Evolutionary conservation across 805 yeast genomes (phyloP), one percentile per base, ranked within the genome.

Genomic region (Suhomyces kilbournensis): DNA sequence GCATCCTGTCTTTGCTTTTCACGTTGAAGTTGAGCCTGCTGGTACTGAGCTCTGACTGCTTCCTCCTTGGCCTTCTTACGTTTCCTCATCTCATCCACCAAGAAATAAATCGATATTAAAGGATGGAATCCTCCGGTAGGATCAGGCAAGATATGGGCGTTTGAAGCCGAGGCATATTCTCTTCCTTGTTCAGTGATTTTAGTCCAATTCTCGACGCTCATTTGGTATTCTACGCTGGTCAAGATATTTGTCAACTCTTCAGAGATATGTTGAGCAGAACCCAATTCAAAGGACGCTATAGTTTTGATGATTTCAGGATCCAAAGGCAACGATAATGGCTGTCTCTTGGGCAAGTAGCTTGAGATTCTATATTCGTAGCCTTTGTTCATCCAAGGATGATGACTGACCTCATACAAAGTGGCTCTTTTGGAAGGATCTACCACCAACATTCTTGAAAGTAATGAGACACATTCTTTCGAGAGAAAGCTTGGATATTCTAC

Each of bases 301-400:
- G 88, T 89, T 52, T 79, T 78, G 9, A 93, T 73, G 9, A 92
- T 89, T 0, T 73, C 78, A 0, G 76, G 77, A 61, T 89, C 86
- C 49, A 90, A 72, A 0, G 96, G 96, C 49, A 80, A 71, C 15
- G 76, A 73, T 60, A 94, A 70, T 2, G 99, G 99, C 3, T 74
- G 69, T 59, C 99, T 78, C 47, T 77, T 79, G 0, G 98, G 97
- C 39, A 94, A 70, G 64, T 85, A 86, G 44, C 84, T 83, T 9
- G 84, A 78, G 0, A 88, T 85, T 0, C 85, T 80, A 34, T 80
- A 80, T 51, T 90, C 97, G 64, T 81, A 91, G 34, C 97, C 97
- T 65, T 85, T 84, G 51, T 78, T 79, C 93, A 94, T 90, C 99
- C 99, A 94, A 1, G 97, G 97, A 62, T 94, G 98, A 52, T 80